Conservation (phyloP, 768 basidiomycete species). For the Baorangia bicolor region DNA sequence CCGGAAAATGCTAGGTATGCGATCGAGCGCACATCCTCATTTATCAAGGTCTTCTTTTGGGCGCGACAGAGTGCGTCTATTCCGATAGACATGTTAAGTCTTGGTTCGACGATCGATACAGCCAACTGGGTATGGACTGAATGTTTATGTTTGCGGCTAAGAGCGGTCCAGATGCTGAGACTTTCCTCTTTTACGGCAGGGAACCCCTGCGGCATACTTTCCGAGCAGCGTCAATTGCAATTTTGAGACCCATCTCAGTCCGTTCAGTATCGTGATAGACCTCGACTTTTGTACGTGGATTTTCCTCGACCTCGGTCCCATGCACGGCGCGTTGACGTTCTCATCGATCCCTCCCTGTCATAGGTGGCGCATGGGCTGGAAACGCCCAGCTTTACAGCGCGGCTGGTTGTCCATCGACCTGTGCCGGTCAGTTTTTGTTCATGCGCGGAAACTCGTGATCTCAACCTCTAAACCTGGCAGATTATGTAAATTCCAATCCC, state of each 20-base stretch:
- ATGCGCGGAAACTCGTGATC: neutral
- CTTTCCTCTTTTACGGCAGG: slow-evolving; percentile 37
- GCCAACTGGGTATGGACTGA: slow-evolving; percentile 23
- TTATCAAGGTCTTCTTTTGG: slow-evolving; percentile 44
- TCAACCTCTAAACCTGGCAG: slow-evolving; percentile 12
- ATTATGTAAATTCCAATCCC: slow-evolving; percentile 38
- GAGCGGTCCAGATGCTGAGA: neutral
- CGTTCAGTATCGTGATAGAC: slow-evolving; percentile 67
- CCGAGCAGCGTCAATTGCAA: slow-evolving; percentile 55
- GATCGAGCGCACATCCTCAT: slow-evolving; percentile 30
- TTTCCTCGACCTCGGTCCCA: neutral
- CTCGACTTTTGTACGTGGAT: slow-evolving; percentile 27
- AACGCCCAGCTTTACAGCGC: slow-evolving; percentile 11
- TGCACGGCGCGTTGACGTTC: neutral
- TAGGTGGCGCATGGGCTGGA: slow-evolving; percentile 32
- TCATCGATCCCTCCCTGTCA: neutral
- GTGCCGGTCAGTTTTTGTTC: slow-evolving; percentile 20
- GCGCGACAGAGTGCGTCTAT: slow-evolving; percentile 27
- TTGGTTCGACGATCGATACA: slow-evolving; percentile 17
- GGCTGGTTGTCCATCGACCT: slow-evolving; percentile 30
- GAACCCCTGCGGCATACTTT: slow-evolving; percentile 60
- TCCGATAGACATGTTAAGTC: slow-evolving; percentile 34
- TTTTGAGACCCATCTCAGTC: slow-evolving; percentile 50
- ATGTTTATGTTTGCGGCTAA: neutral
- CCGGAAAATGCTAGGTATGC: slow-evolving; percentile 33